A percentile compares a stretch with the other conserved stretches of the same genome.
These are phyloP conservation scores for Ophiognomonia clavigignenti-juglandacearum DNA, from an alignment of 2,329 filamentous ascomycete genomes.

Conservation along the genomic window DNA sequence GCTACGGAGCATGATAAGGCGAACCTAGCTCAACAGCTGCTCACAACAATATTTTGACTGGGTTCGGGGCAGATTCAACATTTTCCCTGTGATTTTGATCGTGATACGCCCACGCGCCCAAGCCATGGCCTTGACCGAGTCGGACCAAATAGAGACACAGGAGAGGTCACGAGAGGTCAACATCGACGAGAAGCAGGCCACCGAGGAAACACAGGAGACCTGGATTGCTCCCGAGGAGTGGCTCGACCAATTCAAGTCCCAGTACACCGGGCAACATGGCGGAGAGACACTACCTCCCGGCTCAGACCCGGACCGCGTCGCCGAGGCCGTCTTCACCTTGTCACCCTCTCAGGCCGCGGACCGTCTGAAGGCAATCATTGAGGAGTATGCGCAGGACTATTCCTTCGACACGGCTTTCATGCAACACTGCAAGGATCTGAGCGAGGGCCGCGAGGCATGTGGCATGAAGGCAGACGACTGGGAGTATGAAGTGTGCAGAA, in stretches of 20 bases:
- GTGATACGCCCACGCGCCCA: neutral
- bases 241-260: slow-evolving; percentile 5
- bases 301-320: slow-evolving; percentile 11
- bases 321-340: slow-evolving; percentile 12
- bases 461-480: slow-evolving; percentile 24
- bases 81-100: neutral
- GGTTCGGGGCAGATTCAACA: neutral
- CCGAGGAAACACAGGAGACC: neutral
- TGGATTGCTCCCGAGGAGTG: slow-evolving; percentile 9
- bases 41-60: neutral
- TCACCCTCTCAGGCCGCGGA: slow-evolving; percentile 4
- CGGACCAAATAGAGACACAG: neutral
- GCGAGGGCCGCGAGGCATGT: slow-evolving; percentile 22
- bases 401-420: slow-evolving; percentile 23
- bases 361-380: slow-evolving; percentile 15
- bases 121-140: neutral
- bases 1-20: neutral
- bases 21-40: neutral
- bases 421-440: slow-evolving; percentile 18
- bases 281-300: slow-evolving; percentile 12
- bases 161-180: neutral
- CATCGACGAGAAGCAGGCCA: slow-evolving; percentile 8
- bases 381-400: slow-evolving; percentile 23
- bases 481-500: slow-evolving; percentile 22
- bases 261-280: slow-evolving; percentile 11